Evolutionary conservation across 1,284 basidiomycete genomes (phyloP).

Genomic region (Apiotrichum montevideense): DNA sequence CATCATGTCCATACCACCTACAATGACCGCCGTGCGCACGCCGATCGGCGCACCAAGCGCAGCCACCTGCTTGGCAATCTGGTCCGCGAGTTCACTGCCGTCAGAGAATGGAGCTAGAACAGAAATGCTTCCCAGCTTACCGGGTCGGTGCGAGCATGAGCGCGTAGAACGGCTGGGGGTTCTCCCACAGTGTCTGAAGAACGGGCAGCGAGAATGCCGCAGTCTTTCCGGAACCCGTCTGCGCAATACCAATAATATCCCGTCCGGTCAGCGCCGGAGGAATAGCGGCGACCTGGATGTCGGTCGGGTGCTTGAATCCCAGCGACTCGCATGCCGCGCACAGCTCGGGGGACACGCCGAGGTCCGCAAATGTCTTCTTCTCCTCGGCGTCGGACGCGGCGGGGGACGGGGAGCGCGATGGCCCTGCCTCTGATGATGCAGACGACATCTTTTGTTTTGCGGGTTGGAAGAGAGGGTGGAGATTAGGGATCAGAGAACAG

Average conservation of each 20-base stretch:
- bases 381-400: constrained; percentile 11
- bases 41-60: constrained; percentile 90
- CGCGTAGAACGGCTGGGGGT: constrained; percentile 88
- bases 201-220: constrained; percentile 96
- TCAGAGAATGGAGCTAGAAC: too few species aligned
- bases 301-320: constrained; percentile 80
- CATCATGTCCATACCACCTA: constrained; percentile 94
- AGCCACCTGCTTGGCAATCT: constrained; percentile 95
- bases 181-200: constrained; percentile 92
- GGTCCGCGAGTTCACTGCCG: constrained; percentile 85
- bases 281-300: constrained; percentile 84
- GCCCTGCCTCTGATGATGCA: constrained; percentile 15
- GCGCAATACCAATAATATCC: constrained; percentile 96
- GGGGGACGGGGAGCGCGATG: constrained; percentile 15
- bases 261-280: constrained; percentile 83
- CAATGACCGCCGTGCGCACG: constrained; percentile 81
- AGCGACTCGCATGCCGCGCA: constrained; percentile 78
- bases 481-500: background rate
- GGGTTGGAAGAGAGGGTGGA: background rate
- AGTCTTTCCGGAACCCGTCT: constrained; percentile 96
- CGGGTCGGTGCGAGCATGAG: constrained; percentile 90
- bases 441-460: constrained; percentile 10
- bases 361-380: constrained; percentile 50
- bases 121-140: constrained; percentile 27
- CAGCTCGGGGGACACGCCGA: constrained; percentile 85